Conservation (phyloP, 2,329 filamentous ascomycete genomes). For the Ceratocystis diversiconidia region DNA sequence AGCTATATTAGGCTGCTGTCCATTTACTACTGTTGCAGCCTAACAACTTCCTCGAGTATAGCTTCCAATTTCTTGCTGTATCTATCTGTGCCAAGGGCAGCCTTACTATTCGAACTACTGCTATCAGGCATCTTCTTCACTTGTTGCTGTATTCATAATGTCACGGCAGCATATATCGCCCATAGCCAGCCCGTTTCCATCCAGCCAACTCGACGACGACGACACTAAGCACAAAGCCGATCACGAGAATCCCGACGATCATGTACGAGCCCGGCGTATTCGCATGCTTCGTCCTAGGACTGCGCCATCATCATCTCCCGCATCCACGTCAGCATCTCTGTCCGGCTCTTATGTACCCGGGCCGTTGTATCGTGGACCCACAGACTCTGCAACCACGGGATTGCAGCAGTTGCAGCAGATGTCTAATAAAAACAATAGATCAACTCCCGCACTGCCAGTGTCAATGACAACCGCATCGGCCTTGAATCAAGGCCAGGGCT, state of each 20-base stretch:
- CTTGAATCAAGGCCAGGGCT: background rate
- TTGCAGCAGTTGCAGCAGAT: conserved; percentile 1
- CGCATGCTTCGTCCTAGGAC: conserved; percentile 5
- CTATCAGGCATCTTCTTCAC: too few species aligned
- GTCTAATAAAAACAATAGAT: conserved; percentile 9
- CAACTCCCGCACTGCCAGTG: conserved; percentile 15
- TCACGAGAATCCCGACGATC: background rate
- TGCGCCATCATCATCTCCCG: conserved; percentile 10
- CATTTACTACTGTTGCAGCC: background rate
- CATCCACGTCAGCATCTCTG: conserved; percentile 1
- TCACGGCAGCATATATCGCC: background rate
- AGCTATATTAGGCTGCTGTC: background rate
- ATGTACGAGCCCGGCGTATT: background rate
- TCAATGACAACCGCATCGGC: background rate
- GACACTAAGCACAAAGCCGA: background rate
- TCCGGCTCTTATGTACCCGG: background rate
- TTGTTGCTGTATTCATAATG: background rate
- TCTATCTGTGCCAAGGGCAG: background rate
- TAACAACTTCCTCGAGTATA: background rate
- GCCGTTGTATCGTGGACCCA: background rate
- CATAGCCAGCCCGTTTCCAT: background rate
- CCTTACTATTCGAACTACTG: background rate
- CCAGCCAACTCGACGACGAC: background rate
- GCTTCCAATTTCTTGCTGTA: background rate
- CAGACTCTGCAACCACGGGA: background rate